These are phyloP conservation scores for Gracilaria caudata DNA, from an alignment of 23 red algal species.

Conservation along the genomic window DNA sequence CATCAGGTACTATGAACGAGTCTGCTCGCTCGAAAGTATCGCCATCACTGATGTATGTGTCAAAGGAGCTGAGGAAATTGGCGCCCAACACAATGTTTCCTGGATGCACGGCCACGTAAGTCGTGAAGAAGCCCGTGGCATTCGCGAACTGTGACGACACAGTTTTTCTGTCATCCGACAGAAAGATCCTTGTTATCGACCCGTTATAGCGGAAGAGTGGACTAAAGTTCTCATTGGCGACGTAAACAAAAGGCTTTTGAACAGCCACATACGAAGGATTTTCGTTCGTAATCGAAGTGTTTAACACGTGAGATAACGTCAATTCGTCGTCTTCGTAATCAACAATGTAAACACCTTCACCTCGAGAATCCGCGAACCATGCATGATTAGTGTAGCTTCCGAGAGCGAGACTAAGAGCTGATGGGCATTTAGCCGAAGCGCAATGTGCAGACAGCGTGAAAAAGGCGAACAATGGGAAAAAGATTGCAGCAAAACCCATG, in stretches of 20 bases:
- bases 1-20: constrained; percentile 7
- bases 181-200: neutral
- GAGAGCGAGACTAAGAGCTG: neutral
- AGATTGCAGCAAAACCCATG: neutral
- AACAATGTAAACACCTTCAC: constrained; percentile 9
- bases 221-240: constrained; percentile 15
- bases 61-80: constrained; percentile 22
- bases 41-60: constrained; percentile 7
- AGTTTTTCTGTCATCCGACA: neutral
- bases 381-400: constrained; percentile 33
- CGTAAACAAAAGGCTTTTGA: constrained; percentile 3
- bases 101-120: neutral
- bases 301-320: neutral
- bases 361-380: neutral
- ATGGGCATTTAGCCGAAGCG: neutral
- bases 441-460: neutral
- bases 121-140: constrained; percentile 19
- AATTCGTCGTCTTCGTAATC: constrained; percentile 4
- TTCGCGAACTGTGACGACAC: constrained; percentile 11
- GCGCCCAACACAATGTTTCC: constrained; percentile 1
- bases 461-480: neutral
- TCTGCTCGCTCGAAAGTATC: neutral
- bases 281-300: constrained; percentile 20
- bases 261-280: constrained; percentile 9
- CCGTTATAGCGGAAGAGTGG: neutral